phyloP scores from a whole-genome alignment of 139 green algal genomes.

The Closterium sp. region DNA sequence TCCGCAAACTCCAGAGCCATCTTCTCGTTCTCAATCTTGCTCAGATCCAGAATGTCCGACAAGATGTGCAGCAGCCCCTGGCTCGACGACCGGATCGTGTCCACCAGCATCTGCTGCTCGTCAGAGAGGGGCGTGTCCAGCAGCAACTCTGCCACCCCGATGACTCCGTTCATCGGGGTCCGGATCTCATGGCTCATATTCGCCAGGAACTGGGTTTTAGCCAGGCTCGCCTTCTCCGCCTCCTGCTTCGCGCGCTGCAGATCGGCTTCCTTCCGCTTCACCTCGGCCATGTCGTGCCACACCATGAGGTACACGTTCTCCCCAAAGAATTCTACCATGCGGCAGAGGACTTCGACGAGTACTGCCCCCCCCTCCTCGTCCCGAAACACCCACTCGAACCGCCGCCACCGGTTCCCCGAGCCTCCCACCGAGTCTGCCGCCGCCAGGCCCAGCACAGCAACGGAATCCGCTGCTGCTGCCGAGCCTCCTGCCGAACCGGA shows the following conservation, averaged over 20 bases:
- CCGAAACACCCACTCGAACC: neutral
- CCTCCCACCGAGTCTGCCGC: neutral
- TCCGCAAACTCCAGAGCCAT: constrained; percentile 19
- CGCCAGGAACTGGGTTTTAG: constrained; percentile 65
- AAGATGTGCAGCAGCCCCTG: constrained; percentile 30
- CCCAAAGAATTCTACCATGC: neutral
- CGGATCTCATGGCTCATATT: constrained; percentile 74
- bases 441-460: neutral
- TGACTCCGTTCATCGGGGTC: constrained; percentile 69
- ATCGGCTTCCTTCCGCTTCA: constrained; percentile 24
- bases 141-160: constrained; percentile 63
- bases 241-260: constrained; percentile 31
- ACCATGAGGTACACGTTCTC: constrained; percentile 36
- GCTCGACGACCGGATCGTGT: constrained; percentile 28
- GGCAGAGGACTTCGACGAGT: neutral
- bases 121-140: constrained; percentile 55
- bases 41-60: constrained; percentile 35
- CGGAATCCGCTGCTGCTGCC: neutral
- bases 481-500: neutral
- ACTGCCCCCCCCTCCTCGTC: neutral
- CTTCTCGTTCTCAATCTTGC: constrained; percentile 41
- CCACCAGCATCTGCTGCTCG: constrained; percentile 56
- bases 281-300: constrained; percentile 53
- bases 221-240: constrained; percentile 52
- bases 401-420: neutral